phyloP scores from a whole-genome alignment of 352 stramenopile genomes.

The Pythium pyrilobum region DNA sequence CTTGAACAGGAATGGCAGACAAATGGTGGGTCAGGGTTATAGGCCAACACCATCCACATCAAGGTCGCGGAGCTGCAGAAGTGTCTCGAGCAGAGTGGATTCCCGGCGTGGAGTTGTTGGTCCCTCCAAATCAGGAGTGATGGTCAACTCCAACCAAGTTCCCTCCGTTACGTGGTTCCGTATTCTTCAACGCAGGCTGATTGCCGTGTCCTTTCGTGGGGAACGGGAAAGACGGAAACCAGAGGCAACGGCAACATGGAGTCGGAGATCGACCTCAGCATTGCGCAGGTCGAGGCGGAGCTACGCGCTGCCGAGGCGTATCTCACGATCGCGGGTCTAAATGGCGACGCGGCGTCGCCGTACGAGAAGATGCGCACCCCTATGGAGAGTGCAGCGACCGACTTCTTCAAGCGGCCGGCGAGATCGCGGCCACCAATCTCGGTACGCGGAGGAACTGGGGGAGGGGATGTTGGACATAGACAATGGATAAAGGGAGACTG shows the following conservation, averaged over 20 bases:
- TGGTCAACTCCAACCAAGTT: too few relatives aligned
- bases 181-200: too few relatives aligned
- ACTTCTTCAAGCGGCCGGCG: constrained; percentile 3
- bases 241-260: not conserved
- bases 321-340: constrained; percentile 15
- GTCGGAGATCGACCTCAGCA: constrained; percentile 24
- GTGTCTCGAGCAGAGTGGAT: too few relatives aligned
- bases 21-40: too few relatives aligned
- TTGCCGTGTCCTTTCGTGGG: too few relatives aligned
- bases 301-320: constrained; percentile 59
- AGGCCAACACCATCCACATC: too few relatives aligned
- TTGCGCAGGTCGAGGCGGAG: constrained; percentile 65
- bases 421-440: not conserved
- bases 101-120: too few relatives aligned
- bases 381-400: not conserved
- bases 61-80: too few relatives aligned
- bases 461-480: not conserved
- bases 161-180: too few relatives aligned
- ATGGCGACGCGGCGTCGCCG: not conserved
- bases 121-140: too few relatives aligned
- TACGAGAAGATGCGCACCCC: constrained; percentile 9
- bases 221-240: too few relatives aligned
- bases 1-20: too few relatives aligned
- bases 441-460: not conserved
- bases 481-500: not conserved